phyloP scores from a whole-genome alignment of 148 eudicot genomes.

The Amaranthus hypochondriacus region DNA sequence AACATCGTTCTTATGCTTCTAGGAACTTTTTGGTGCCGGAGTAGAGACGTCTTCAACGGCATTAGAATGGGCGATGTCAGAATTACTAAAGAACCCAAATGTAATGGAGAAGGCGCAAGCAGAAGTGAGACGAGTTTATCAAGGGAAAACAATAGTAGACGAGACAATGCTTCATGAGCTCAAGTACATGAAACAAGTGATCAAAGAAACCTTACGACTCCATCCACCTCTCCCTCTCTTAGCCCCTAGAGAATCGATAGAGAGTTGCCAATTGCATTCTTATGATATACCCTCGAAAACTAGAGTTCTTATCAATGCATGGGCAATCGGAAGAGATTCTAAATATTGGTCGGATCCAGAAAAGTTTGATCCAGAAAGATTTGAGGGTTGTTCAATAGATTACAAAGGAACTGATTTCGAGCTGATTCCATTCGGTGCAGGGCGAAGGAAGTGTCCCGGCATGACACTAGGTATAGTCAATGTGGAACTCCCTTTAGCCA shows the following conservation, averaged over 20 bases:
- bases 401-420: slow-evolving; percentile 23
- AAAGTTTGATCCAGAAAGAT: slow-evolving; percentile 29
- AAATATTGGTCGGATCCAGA: slow-evolving; percentile 25
- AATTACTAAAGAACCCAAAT: slow-evolving; percentile 27
- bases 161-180: slow-evolving; percentile 10
- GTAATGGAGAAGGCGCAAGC: slow-evolving; percentile 27
- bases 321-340: slow-evolving; percentile 29
- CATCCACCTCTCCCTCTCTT: slow-evolving; percentile 30
- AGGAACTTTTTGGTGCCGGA: slow-evolving; percentile 22
- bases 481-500: slow-evolving; percentile 23
- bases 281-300: slow-evolving; percentile 11
- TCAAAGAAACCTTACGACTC: slow-evolving; percentile 30
- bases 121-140: slow-evolving; percentile 22
- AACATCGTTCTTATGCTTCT: no score
- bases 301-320: slow-evolving; percentile 24
- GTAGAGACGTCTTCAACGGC: slow-evolving; percentile 31
- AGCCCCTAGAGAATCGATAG: slow-evolving; percentile 23
- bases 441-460: slow-evolving; percentile 35
- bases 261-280: slow-evolving; percentile 9
- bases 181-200: slow-evolving; percentile 22
- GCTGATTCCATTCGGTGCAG: slow-evolving; percentile 33
- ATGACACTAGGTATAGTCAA: slow-evolving; percentile 19
- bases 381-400: slow-evolving; percentile 21
- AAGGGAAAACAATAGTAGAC: slow-evolving; percentile 1
- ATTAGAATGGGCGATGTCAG: slow-evolving; percentile 35